These are phyloP conservation scores for Aspergillus bertholletiae DNA, from an alignment of 495 filamentous ascomycete genomes.

Conservation along the genomic window DNA sequence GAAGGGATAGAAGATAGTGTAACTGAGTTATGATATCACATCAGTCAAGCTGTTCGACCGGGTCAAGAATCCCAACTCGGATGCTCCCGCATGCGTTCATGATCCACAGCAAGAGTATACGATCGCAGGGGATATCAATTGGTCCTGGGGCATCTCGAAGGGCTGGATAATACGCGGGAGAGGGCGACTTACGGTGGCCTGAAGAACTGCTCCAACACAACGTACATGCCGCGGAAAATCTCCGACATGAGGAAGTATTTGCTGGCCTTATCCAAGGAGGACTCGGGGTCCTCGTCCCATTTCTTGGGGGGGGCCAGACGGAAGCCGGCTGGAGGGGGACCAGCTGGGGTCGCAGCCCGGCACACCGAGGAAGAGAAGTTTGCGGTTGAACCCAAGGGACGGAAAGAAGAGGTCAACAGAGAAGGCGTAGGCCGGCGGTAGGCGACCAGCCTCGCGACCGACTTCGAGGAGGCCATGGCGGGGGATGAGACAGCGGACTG, in stretches of 20 bases:
- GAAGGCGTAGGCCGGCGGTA: constrained; percentile 34
- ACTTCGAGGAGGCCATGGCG: constrained; percentile 48
- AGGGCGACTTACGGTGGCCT: constrained; percentile 77
- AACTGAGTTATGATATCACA: constrained; percentile 46
- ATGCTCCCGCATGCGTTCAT: neutral
- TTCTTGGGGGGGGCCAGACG: constrained; percentile 61
- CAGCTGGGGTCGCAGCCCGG: constrained; percentile 65
- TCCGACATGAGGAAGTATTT: constrained; percentile 93
- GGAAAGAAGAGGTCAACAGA: constrained; percentile 32
- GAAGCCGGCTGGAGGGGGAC: constrained; percentile 74
- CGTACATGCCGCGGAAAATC: constrained; percentile 96
- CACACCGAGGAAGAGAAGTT: constrained; percentile 60
- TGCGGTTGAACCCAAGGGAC: constrained; percentile 47
- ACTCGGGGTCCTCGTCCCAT: constrained; percentile 71
- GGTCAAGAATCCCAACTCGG: neutral
- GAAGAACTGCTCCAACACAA: constrained; percentile 97
- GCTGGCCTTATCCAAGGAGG: constrained; percentile 73
- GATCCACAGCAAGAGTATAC: neutral
- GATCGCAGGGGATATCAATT: neutral
- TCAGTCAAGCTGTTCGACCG: constrained; percentile 7
- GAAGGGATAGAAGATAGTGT: constrained; percentile 98
- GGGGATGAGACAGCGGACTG: constrained; percentile 13
- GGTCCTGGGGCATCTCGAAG: neutral
- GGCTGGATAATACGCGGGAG: constrained; percentile 1
- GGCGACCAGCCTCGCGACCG: constrained; percentile 51